Evolutionary conservation across 176 grass and related monocot species (phyloP).

Genomic region (Neostapfia colusana): DNA sequence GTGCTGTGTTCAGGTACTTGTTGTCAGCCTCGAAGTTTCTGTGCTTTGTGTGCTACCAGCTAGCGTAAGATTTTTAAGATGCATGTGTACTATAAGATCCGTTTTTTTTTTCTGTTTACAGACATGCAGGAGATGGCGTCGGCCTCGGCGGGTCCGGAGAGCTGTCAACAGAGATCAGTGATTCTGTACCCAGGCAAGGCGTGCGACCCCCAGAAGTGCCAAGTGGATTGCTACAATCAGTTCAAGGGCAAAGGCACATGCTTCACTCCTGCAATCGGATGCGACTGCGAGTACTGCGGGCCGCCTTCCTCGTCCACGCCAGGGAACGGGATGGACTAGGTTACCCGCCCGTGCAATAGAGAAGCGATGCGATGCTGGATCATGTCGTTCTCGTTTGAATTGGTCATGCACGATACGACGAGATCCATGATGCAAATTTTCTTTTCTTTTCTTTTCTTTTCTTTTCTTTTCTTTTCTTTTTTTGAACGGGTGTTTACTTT

Average conservation of each 20-base stretch:
- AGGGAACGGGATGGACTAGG: not conserved
- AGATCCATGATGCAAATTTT: not conserved
- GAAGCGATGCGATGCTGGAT: not conserved
- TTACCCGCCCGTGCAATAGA: not conserved
- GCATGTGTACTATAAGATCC: no score
- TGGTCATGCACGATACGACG: not conserved
- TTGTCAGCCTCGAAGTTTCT: not conserved
- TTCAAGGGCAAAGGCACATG: slow-evolving; percentile 25
- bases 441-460: not conserved
- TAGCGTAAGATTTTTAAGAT: not conserved
- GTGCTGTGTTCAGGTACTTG: slow-evolving; percentile 32
- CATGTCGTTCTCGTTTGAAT: not conserved
- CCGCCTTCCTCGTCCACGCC: not conserved
- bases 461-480: no score
- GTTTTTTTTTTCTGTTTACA: not conserved
- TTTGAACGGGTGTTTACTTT: no score
- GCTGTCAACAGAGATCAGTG: not conserved
- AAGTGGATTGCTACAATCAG: not conserved
- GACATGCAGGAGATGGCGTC: not conserved
- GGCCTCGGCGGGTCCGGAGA: not conserved
- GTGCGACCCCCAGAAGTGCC: not conserved
- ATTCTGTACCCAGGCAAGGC: not conserved
- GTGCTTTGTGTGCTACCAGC: not conserved
- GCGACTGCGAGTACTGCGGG: slow-evolving; percentile 41
- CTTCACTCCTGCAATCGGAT: not conserved